Conservation (phyloP, 2,329 filamentous ascomycete genomes). For the Chrysosporium queenslandicum region DNA sequence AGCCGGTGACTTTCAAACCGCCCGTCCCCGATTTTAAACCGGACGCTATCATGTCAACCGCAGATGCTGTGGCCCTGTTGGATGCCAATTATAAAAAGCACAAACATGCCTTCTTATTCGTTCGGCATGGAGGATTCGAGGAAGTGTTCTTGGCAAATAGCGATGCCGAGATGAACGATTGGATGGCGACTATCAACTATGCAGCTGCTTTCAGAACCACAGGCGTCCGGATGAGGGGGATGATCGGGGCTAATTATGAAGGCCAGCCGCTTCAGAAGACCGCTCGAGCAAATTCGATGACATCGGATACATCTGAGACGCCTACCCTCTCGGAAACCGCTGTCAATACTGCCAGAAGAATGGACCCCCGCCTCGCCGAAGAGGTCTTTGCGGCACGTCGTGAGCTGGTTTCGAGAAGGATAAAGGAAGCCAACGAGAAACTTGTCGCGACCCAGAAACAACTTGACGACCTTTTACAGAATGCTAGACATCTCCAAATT, state of each 20-base stretch:
- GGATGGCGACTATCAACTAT: conserved; percentile 92
- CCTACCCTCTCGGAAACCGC: conserved; percentile 59
- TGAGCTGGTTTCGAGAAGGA: conserved; percentile 73
- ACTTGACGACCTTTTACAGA: conserved; percentile 72
- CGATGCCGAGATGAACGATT: conserved; percentile 89
- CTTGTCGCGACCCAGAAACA: conserved; percentile 62
- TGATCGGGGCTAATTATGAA: conserved; percentile 75
- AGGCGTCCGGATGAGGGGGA: conserved; percentile 79
- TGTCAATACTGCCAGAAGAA: conserved; percentile 62
- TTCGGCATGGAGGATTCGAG: conserved; percentile 75
- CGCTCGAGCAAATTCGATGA: conserved; percentile 54
- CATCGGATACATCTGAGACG: conserved; percentile 41
- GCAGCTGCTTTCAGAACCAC: conserved; percentile 88
- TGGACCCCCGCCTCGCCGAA: conserved; percentile 71
- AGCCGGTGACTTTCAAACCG: conserved; percentile 79
- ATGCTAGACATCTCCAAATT: conserved; percentile 80
- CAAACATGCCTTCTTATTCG: conserved; percentile 88
- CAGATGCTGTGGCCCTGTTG: conserved; percentile 78
- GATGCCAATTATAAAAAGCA: conserved; percentile 84
- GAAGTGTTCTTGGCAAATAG: conserved; percentile 85
- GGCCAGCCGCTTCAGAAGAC: conserved; percentile 57
- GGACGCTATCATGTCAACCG: conserved; percentile 84
- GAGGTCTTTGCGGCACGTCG: conserved; percentile 76
- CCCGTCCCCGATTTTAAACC: conserved; percentile 87
- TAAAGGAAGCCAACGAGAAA: conserved; percentile 71